A percentile compares a stretch with the other conserved stretches of the same genome.
Evolutionary conservation across 208 protist species (phyloP).

Genomic region (Strigomonas galati): DNA sequence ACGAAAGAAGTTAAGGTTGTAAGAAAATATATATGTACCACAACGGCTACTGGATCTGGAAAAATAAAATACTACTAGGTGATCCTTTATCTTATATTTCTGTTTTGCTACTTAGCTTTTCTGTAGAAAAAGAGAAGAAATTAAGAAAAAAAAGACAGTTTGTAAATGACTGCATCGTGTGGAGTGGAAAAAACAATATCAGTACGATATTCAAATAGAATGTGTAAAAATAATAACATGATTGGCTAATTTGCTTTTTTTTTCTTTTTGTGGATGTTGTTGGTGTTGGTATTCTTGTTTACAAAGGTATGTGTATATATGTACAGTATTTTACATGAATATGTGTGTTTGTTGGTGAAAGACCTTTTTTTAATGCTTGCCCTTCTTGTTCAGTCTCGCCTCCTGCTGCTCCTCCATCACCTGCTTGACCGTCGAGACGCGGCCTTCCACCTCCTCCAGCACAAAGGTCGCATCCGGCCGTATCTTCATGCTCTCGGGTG

Average conservation of each 20-base stretch:
- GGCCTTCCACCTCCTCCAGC: constrained; percentile 52
- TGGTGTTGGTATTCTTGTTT: constrained; percentile 1
- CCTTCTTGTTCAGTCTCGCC: constrained; percentile 18
- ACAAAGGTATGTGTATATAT: neutral
- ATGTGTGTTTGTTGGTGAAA: neutral
- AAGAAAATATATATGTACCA: no score
- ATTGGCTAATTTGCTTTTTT: constrained; percentile 2
- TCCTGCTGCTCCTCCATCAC: constrained; percentile 25
- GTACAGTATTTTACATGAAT: neutral
- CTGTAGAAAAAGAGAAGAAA: neutral
- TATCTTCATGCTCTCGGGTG: constrained; percentile 20
- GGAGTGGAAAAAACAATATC: constrained; percentile 12
- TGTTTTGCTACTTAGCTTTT: constrained; percentile 11
- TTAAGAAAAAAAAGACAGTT: constrained; percentile 1
- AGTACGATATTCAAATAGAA: constrained; percentile 1
- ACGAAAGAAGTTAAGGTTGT: constrained; percentile 12
- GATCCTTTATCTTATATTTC: neutral
- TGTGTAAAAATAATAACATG: neutral
- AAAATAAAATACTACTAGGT: no score
- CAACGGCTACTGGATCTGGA: no score
- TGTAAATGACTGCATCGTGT: constrained; percentile 6
- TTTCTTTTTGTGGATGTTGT: constrained; percentile 12
- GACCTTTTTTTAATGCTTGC: neutral
- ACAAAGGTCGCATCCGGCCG: constrained; percentile 37
- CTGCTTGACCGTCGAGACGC: constrained; percentile 37